Evolutionary conservation across 192 early-diverging fungal genomes (phyloP), one percentile per base, ranked within the genome.

Genomic region (Umbelopsis sp.): DNA sequence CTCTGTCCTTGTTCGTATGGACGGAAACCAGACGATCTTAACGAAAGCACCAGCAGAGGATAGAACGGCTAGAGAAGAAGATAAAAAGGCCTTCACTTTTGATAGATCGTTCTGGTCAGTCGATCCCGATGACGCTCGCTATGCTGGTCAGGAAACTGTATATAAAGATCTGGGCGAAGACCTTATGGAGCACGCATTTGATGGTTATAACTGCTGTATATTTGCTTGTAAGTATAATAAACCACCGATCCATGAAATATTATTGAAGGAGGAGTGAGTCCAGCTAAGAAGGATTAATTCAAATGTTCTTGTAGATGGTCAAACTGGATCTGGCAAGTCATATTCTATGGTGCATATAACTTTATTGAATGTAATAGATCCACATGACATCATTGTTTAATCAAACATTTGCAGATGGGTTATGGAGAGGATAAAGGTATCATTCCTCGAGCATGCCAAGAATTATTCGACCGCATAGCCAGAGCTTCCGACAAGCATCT

Each of bases 141-240:
- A 87, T 71, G 93, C 94, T 47, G 83, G 82, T 50, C 95, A 97
- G 68, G 77, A 89, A 66, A 72, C 70, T 2, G 86, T 97, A 29
- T 97, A 93, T 78, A 81, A 88, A 21, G 89, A 91, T 44, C 77
- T 96, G 22, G 94, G 94, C 2, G 76, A 77, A 24, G 89, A 93
- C 21, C 75, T 98, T 22, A 82, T 97, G 11, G 89, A 91, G 45
- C 95, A 97, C 70, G 91, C 95, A 10, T 90, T 98, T 49, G 84
- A 84, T 20, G 96, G 96, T 8, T 98, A 95, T 83, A 95, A 98
- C 78, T 91, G 88, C 65, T 96, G 95, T 79, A 89, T 98, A 22
- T 96, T 98, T 78, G 96, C 96, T 29, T 98, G 87, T 90, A 85
- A 73, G 36, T 71, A 47, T 14, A 17, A 9, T 74, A 65, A 3